Conservation (phyloP, 140 eudicot species). For the Stevia rebaudiana region DNA sequence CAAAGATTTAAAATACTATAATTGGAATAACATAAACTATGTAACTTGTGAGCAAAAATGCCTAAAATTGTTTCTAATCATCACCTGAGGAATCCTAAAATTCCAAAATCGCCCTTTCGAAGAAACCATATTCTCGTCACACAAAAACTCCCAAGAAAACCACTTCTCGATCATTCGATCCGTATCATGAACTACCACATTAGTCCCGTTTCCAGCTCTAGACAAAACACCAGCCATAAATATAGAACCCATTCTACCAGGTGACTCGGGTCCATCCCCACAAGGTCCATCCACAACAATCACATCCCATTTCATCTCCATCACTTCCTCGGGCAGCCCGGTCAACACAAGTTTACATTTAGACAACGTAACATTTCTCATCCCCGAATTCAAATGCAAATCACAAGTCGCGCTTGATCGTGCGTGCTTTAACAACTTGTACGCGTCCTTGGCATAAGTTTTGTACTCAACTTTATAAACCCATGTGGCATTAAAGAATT, state of each 20-base stretch:
- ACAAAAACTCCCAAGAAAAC: slow-evolving; percentile 88
- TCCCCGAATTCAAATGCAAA: slow-evolving; percentile 15
- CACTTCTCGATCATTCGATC: slow-evolving; percentile 79
- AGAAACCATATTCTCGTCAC: slow-evolving; percentile 68
- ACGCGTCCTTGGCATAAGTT: slow-evolving; percentile 65
- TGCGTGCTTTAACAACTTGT: slow-evolving; percentile 52
- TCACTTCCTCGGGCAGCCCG: slow-evolving; percentile 50
- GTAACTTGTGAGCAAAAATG: slow-evolving; percentile 12
- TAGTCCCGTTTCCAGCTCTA: slow-evolving; percentile 51
- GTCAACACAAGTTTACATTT: slow-evolving; percentile 51
- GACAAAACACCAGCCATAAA: slow-evolving; percentile 70
- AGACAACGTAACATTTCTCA: slow-evolving; percentile 21
- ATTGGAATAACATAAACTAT: background rate
- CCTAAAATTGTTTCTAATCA: slow-evolving; percentile 1
- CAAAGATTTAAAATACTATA: background rate
- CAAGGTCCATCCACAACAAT: slow-evolving; percentile 80
- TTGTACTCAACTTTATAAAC: slow-evolving; percentile 43
- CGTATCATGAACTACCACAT: slow-evolving; percentile 79
- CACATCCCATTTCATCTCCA: slow-evolving; percentile 65
- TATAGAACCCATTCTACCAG: slow-evolving; percentile 82
- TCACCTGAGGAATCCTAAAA: slow-evolving; percentile 33
- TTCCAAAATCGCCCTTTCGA: slow-evolving; percentile 86
- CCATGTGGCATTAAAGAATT: slow-evolving; percentile 14
- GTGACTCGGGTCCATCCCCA: slow-evolving; percentile 54
- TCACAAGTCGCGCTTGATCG: slow-evolving; percentile 46